Evolutionary conservation across 495 filamentous ascomycete genomes (phyloP).

Genomic region (Penicillium ochrochloron): DNA sequence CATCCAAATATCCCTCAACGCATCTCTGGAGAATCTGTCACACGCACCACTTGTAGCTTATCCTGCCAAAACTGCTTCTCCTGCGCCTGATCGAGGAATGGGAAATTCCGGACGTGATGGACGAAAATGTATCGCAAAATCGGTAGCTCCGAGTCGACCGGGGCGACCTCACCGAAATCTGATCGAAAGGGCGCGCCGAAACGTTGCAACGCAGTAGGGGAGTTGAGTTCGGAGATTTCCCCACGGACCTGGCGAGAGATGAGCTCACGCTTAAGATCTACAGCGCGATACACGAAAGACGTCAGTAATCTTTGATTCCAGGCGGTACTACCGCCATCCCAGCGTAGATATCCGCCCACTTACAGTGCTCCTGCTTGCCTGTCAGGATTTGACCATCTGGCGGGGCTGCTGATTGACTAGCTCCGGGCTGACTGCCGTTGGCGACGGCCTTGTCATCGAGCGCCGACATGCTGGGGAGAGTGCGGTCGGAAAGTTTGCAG

Average conservation of each 20-base stretch:
- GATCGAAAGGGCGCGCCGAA: slow-evolving; percentile 96
- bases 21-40: not conserved
- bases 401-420: slow-evolving; percentile 33
- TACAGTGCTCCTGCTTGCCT: slow-evolving; percentile 98
- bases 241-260: slow-evolving; percentile 84
- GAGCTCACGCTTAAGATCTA: slow-evolving; percentile 96
- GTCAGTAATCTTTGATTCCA: slow-evolving; percentile 1
- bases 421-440: slow-evolving; percentile 16
- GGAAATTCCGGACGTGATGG: slow-evolving; percentile 96
- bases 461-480: not conserved
- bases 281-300: not conserved
- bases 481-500: slow-evolving; percentile 8
- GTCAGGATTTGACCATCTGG: slow-evolving; percentile 66
- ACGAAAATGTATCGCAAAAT: slow-evolving; percentile 97
- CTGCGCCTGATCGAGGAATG: slow-evolving; percentile 90
- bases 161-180: slow-evolving; percentile 88
- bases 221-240: slow-evolving; percentile 91
- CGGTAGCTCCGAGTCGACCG: slow-evolving; percentile 91
- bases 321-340: not conserved
- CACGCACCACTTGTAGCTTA: slow-evolving; percentile 88
- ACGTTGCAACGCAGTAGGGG: slow-evolving; percentile 88
- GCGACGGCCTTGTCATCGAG: slow-evolving; percentile 14
- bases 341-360: slow-evolving; percentile 26
- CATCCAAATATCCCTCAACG: too few relatives aligned
- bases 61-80: slow-evolving; percentile 99